Evolutionary conservation across 768 basidiomycete species (phyloP).

Genomic region (Cantharellus cinnabarinus): DNA sequence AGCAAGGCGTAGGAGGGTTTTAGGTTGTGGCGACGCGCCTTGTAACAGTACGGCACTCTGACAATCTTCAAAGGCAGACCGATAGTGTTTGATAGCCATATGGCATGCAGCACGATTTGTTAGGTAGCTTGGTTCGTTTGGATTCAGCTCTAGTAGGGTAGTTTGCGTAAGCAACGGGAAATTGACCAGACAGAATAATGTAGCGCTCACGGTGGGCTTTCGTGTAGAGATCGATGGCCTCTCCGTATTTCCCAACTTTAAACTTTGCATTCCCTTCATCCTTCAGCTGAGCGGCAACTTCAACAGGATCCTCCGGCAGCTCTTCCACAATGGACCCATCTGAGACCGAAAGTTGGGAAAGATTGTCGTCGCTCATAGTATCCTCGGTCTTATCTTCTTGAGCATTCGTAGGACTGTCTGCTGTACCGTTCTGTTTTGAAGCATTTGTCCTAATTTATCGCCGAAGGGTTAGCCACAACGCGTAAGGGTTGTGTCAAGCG

Average conservation of each 20-base stretch:
- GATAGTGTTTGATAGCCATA: constrained; percentile 64
- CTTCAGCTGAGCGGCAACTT: constrained; percentile 32
- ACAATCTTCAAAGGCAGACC: constrained; percentile 55
- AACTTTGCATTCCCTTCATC: constrained; percentile 60
- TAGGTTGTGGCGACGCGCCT: constrained; percentile 35
- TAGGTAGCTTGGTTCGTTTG: constrained; percentile 50
- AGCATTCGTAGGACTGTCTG: background rate
- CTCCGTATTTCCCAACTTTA: constrained; percentile 39
- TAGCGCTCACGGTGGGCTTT: constrained; percentile 41
- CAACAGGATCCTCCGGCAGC: constrained; percentile 7
- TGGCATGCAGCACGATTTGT: constrained; percentile 76
- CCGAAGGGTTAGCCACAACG: no score
- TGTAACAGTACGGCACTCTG: constrained; percentile 53
- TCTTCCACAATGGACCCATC: background rate
- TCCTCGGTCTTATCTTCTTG: no score
- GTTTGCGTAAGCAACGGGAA: constrained; percentile 5
- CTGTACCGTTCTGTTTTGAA: background rate
- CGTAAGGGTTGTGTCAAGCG: no score
- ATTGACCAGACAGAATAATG: constrained; percentile 10
- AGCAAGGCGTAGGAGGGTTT: constrained; percentile 66
- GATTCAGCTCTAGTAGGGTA: constrained; percentile 28
- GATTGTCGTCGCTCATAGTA: background rate
- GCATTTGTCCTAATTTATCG: no score
- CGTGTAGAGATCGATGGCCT: constrained; percentile 56
- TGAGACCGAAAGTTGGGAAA: background rate